Evolutionary conservation across 768 basidiomycete species (phyloP).

Genomic region (Leccinum longicurvipes): DNA sequence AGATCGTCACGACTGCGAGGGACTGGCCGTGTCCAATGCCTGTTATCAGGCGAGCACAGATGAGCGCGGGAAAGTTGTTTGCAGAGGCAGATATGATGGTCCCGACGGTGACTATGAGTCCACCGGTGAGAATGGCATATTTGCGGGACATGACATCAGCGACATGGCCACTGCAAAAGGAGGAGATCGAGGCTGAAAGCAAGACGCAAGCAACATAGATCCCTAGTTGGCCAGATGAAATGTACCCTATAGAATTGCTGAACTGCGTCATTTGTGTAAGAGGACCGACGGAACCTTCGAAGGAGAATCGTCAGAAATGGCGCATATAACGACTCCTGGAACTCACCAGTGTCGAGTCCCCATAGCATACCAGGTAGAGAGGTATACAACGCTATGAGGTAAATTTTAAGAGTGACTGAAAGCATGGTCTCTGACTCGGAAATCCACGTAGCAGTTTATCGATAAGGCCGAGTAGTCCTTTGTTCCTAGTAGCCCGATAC

Average conservation of each 20-base stretch:
- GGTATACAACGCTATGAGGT: conserved; percentile 24
- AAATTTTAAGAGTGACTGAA: conserved; percentile 17
- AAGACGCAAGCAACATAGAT: conserved; percentile 43
- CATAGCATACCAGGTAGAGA: conserved; percentile 30
- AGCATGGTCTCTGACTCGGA: conserved; percentile 6
- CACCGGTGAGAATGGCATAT: conserved; percentile 42
- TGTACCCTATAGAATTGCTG: conserved; percentile 32
- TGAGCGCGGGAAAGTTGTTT: conserved; percentile 34
- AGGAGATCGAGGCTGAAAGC: conserved; percentile 39
- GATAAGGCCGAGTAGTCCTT: not conserved
- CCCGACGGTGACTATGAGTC: conserved; percentile 40
- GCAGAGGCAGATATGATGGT: conserved; percentile 38
- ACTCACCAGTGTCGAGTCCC: conserved; percentile 32
- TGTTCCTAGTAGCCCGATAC: not conserved
- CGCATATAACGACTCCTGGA: not conserved
- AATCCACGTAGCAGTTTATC: not conserved
- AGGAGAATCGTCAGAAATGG: not conserved
- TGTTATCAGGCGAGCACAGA: conserved; percentile 44
- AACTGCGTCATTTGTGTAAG: conserved; percentile 48
- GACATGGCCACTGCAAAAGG: conserved; percentile 39
- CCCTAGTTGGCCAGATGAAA: conserved; percentile 39
- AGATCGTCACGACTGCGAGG: conserved; percentile 40
- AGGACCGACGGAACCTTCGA: conserved; percentile 38
- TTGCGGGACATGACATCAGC: conserved; percentile 47
- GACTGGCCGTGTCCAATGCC: conserved; percentile 48